Percentiles rank a stretch among this genome's conserved stretches.
Conservation (phyloP, 73 alveolate species). For the Tetrahymena malaccensis region DNA sequence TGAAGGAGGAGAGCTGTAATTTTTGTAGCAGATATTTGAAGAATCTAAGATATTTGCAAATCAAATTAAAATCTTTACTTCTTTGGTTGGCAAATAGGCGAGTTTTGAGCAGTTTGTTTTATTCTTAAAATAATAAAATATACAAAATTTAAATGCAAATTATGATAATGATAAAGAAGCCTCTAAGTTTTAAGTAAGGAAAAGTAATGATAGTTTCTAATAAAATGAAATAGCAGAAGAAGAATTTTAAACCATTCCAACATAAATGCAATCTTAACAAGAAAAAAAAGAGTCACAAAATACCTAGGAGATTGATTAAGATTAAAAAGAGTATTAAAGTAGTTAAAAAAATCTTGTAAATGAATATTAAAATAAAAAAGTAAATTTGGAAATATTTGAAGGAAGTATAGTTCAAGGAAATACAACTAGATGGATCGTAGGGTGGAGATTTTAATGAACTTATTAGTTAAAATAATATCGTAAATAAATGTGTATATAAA, state of each 20-base stretch:
- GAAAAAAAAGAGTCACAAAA: too few species aligned
- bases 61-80: slow-evolving; percentile 30
- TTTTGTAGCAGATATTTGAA: slow-evolving; percentile 36
- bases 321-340: too few species aligned
- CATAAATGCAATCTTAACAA: too few species aligned
- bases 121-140: neutral
- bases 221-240: too few species aligned
- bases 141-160: neutral
- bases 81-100: slow-evolving; percentile 38
- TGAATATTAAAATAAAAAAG: neutral
- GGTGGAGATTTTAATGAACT: neutral
- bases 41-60: slow-evolving; percentile 40
- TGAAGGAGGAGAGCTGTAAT: slow-evolving; percentile 49
- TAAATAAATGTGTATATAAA: too few species aligned
- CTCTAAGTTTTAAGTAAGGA: too few species aligned
- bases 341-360: too few species aligned
- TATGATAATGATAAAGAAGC: neutral
- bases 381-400: neutral
- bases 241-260: too few species aligned
- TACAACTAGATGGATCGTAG: neutral
- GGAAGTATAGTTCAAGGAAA: neutral
- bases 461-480: too few species aligned
- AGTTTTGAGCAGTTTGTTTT: neutral
- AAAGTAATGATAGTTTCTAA: too few species aligned
- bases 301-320: too few species aligned